These are phyloP conservation scores for Fomes fomentarius DNA, from an alignment of 1,284 basidiomycete species.

Conservation along the genomic window DNA sequence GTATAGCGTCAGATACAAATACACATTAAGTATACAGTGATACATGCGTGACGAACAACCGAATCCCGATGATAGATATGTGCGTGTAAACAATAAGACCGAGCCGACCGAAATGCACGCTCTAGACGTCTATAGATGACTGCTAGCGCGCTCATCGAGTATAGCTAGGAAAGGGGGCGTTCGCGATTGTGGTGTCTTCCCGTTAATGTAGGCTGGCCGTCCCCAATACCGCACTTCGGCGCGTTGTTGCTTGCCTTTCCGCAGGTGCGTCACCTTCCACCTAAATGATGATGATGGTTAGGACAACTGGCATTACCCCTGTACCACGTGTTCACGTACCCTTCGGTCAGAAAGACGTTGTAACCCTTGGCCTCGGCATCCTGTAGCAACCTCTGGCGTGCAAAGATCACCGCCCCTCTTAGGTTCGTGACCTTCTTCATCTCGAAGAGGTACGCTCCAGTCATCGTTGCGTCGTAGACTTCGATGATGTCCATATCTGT, in stretches of 20 bases:
- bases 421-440: slow-evolving; percentile 38
- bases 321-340: slow-evolving; percentile 54
- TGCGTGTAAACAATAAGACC: too few species aligned
- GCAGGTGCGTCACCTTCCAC: slow-evolving; percentile 68
- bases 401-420: slow-evolving; percentile 59
- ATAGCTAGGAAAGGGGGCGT: slow-evolving; percentile 71
- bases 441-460: slow-evolving; percentile 68
- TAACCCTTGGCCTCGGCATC: slow-evolving; percentile 59
- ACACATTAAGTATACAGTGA: background rate
- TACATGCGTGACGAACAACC: background rate
- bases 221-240: slow-evolving; percentile 71
- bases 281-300: slow-evolving; percentile 38
- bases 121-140: background rate
- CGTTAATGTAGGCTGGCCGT: slow-evolving; percentile 59
- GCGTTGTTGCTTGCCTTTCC: slow-evolving; percentile 61
- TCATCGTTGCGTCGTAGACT: slow-evolving; percentile 53
- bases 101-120: too few species aligned
- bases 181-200: slow-evolving; percentile 45
- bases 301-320: background rate
- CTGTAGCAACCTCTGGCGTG: slow-evolving; percentile 62
- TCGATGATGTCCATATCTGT: slow-evolving; percentile 64
- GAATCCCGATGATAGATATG: background rate
- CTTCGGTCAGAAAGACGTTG: slow-evolving; percentile 68
- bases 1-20: background rate
- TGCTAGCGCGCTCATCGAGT: slow-evolving; percentile 35